Base-by-base conservation (phyloP, 257 asterid species). In the Orobanche coerulescens region DNA sequence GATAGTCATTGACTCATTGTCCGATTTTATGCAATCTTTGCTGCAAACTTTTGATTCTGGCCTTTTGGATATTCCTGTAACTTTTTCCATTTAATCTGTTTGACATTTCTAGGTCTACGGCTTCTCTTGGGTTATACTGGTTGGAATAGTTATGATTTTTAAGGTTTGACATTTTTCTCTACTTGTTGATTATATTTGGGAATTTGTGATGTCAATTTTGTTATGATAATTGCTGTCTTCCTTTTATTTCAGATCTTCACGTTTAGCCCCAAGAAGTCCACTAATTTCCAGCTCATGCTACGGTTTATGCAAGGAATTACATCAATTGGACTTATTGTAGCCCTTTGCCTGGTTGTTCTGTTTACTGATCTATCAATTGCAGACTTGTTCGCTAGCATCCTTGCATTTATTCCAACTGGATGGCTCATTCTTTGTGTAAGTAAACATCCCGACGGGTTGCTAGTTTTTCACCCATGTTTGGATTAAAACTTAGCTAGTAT, bases 361-460 rank as follows among this genome's bases (percentile, higher is more conserved):
- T 79, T 88, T 70, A 93, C 95, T 7, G 46, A 50, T 10, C 82
- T 93, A 52, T 75, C 97, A 6, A 55, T 93, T 55, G 40, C 94
- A 0, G 98, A 93, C 69, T 80, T 93, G 78, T 84, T 93, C 69
- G 95, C 98, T 23, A 75, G 97, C 84, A 53, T 89, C 76, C 98
- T 93, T 37, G 98, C 94, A 36, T 93, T 93, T 65, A 83, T 93
- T 79, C 95, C 98, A 46, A 93, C 98, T 11, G 98, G 98, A 69
- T 93, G 98, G 98, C 55, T 75, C 46, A 83, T 93, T 64, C 72
- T 93, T 42, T 84, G 83, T 30, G 98, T 92, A 82, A 85, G 98
- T 85, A 31, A 24, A 37, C 14, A 19, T 65, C 56, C 19, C 39
- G 10, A 36, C 9, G 19, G 47, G 13, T 37, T 66, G 67, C 66